phyloP scores from a whole-genome alignment of 225 moss, liverwort and hornwort species.

The Pleurozium schreberi region DNA sequence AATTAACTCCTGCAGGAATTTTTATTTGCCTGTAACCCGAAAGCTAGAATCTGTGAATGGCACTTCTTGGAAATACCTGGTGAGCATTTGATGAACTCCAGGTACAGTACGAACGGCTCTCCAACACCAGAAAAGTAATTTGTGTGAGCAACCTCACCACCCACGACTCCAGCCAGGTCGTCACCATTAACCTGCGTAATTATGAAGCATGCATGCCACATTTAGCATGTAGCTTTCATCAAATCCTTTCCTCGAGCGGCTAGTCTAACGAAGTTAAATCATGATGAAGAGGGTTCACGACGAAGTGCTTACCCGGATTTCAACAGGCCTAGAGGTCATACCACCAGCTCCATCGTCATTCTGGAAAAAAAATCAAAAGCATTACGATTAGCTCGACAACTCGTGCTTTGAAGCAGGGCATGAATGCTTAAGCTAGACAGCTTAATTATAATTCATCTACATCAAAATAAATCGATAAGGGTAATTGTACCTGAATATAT shows the following conservation, averaged over 20 bases:
- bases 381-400: not conserved
- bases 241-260: not conserved
- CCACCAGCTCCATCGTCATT: conserved; percentile 15
- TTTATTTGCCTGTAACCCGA: no score
- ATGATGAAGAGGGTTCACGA: not conserved
- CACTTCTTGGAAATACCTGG: not conserved
- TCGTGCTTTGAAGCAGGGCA: not conserved
- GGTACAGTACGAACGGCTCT: not conserved
- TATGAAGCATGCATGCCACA: not conserved
- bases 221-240: not conserved
- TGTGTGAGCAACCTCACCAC: conserved; percentile 20
- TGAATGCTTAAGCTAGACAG: not conserved
- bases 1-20: not conserved
- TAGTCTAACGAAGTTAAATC: not conserved
- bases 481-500: conserved; percentile 16
- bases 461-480: not conserved
- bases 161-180: conserved; percentile 12
- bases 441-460: not conserved
- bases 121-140: conserved; percentile 6
- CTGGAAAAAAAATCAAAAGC: not conserved
- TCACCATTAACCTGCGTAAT: conserved; percentile 20
- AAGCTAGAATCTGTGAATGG: not conserved
- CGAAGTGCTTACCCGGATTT: conserved; percentile 9
- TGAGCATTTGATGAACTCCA: not conserved
- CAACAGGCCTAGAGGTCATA: conserved; percentile 17